Evolutionary conservation across 306 rosid genomes (phyloP).

Genomic region (Cucurbita moschata): DNA sequence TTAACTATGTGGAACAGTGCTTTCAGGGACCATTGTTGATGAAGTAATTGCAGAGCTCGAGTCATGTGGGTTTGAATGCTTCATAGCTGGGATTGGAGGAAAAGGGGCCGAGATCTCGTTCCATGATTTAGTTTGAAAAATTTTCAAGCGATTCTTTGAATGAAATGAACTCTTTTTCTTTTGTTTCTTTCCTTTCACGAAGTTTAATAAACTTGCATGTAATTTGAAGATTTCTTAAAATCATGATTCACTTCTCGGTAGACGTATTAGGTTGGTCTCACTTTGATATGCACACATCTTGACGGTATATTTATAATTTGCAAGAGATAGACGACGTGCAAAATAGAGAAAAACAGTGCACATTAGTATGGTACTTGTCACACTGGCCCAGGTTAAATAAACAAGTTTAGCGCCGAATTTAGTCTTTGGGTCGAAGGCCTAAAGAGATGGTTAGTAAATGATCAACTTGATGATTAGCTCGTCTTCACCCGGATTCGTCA

Average conservation of each 20-base stretch:
- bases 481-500: too few relatives aligned
- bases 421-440: too few relatives aligned
- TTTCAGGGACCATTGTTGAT: conserved; percentile 58
- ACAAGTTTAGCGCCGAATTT: too few relatives aligned
- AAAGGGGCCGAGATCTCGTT: conserved; percentile 57
- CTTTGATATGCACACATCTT: too few relatives aligned
- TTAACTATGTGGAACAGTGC: conserved; percentile 52
- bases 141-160: neutral
- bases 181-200: neutral
- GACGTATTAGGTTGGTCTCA: too few relatives aligned
- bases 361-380: too few relatives aligned
- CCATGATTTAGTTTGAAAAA: conserved; percentile 35
- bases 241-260: neutral
- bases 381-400: too few relatives aligned
- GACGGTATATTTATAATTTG: too few relatives aligned
- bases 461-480: too few relatives aligned
- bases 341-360: too few relatives aligned
- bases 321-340: too few relatives aligned
- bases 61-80: conserved; percentile 75
- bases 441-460: too few relatives aligned
- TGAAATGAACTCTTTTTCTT: neutral
- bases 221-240: neutral
- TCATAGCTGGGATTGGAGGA: conserved; percentile 68
- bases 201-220: neutral
- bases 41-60: conserved; percentile 64